Percentiles rank a stretch among this genome's conserved stretches.
Evolutionary conservation across 768 basidiomycete genomes (phyloP).

Genomic region (Coprinopsis sp.): DNA sequence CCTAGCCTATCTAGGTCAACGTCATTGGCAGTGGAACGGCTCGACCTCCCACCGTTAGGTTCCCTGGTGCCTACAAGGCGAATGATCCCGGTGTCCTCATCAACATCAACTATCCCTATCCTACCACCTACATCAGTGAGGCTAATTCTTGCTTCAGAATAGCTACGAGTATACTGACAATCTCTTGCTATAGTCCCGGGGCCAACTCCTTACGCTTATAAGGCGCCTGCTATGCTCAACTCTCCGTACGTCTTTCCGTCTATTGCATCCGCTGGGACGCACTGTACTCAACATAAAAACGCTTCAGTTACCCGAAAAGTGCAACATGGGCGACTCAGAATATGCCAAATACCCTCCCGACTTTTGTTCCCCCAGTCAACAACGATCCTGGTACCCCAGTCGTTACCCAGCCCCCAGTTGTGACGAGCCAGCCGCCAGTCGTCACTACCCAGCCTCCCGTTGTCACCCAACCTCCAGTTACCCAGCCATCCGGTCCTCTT

Average conservation of each 20-base stretch:
- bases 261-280: too few species aligned
- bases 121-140: conserved; percentile 37
- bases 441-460: conserved; percentile 17
- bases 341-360: conserved; percentile 44
- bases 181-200: conserved; percentile 35
- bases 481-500: conserved; percentile 30
- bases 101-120: conserved; percentile 42
- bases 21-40: conserved; percentile 28
- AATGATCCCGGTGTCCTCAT: conserved; percentile 40
- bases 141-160: neutral
- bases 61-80: conserved; percentile 41
- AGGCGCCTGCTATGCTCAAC: conserved; percentile 36
- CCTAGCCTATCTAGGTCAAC: too few species aligned
- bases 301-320: conserved; percentile 39
- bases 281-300: too few species aligned
- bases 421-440: neutral
- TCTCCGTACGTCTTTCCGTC: too few species aligned
- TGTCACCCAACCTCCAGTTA: conserved; percentile 21
- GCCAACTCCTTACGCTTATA: conserved; percentile 38
- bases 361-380: conserved; percentile 20
- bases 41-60: conserved; percentile 33
- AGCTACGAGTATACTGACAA: conserved; percentile 3
- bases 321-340: conserved; percentile 47
- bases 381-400: neutral
- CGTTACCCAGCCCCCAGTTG: conserved; percentile 11